Percentiles rank a stretch among this genome's conserved stretches.
These are phyloP conservation scores for Wickerhamiella spandovensis DNA, from an alignment of 805 yeast genomes.

Conservation along the genomic window DNA sequence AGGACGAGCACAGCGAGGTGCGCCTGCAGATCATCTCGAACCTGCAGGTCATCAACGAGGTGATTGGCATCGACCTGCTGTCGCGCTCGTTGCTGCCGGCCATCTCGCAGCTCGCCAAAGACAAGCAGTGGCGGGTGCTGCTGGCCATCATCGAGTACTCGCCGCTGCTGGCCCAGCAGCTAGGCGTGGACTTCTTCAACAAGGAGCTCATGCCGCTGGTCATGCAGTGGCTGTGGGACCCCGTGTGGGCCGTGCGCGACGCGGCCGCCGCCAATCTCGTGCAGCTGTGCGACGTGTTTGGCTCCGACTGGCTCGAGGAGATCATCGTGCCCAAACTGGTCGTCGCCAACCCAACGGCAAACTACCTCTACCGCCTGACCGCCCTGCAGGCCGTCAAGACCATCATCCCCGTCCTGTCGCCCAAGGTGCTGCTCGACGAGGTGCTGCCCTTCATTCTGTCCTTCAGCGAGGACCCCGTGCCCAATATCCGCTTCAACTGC, in stretches of 20 bases:
- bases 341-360: slow-evolving; percentile 38
- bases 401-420: slow-evolving; percentile 58
- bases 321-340: slow-evolving; percentile 72
- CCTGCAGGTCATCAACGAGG: slow-evolving; percentile 82
- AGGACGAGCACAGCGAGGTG: slow-evolving; percentile 94
- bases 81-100: slow-evolving; percentile 89
- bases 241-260: slow-evolving; percentile 88
- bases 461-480: slow-evolving; percentile 68
- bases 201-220: slow-evolving; percentile 82
- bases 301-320: slow-evolving; percentile 81
- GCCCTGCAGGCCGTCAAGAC: slow-evolving; percentile 79
- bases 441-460: slow-evolving; percentile 70
- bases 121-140: slow-evolving; percentile 94
- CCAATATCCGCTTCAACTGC: slow-evolving; percentile 89
- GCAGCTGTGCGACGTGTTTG: slow-evolving; percentile 73
- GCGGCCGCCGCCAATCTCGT: slow-evolving; percentile 84
- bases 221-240: slow-evolving; percentile 98
- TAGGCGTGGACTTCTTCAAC: slow-evolving; percentile 87
- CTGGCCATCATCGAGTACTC: slow-evolving; percentile 93
- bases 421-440: slow-evolving; percentile 42
- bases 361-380: slow-evolving; percentile 86
- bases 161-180: slow-evolving; percentile 85
- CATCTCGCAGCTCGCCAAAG: slow-evolving; percentile 88
- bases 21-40: slow-evolving; percentile 87
- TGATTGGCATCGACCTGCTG: slow-evolving; percentile 78